A percentile compares a stretch with the other conserved stretches of the same genome.
Conservation (phyloP, 2,329 filamentous ascomycete genomes). For the Aspergillus niger region DNA sequence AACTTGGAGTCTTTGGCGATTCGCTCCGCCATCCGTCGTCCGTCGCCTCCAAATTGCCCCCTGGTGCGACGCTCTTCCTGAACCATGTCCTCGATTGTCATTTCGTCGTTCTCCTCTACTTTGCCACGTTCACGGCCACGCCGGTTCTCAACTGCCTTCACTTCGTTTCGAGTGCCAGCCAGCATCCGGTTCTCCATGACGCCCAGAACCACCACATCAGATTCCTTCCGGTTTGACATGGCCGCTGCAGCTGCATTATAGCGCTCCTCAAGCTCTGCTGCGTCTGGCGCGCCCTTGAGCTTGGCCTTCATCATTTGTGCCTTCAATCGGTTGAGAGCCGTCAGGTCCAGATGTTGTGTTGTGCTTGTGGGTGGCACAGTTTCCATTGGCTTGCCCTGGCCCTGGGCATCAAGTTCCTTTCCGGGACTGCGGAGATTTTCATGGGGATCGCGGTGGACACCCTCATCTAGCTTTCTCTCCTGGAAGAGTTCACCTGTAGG, state of each 20-base stretch:
- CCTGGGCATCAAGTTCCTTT: constrained; percentile 39
- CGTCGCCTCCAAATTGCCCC: constrained; percentile 75
- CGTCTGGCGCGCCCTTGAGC: constrained; percentile 74
- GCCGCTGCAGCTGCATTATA: constrained; percentile 75
- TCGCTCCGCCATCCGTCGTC: constrained; percentile 79
- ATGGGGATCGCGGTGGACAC: constrained; percentile 45
- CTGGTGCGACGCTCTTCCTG: constrained; percentile 87
- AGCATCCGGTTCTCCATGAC: constrained; percentile 90
- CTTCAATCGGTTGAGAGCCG: constrained; percentile 81
- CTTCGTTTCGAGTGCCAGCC: constrained; percentile 72
- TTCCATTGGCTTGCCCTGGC: constrained; percentile 61
- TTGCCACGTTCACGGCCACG: constrained; percentile 80
- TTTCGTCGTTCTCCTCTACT: constrained; percentile 90
- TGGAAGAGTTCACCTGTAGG: constrained; percentile 84
- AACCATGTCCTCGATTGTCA: constrained; percentile 96
- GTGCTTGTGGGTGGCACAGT: constrained; percentile 55
- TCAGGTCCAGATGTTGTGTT: constrained; percentile 67
- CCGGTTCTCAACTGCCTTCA: constrained; percentile 75
- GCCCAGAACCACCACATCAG: constrained; percentile 75
- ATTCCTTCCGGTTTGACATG: constrained; percentile 59
- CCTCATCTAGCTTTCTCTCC: constrained; percentile 68
- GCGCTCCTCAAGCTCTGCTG: constrained; percentile 73
- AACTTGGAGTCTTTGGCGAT: constrained; percentile 94
- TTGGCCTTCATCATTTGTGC: constrained; percentile 97
- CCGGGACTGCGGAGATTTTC: constrained; percentile 35